A percentile compares a stretch with the other conserved stretches of the same genome.
phyloP scores from a whole-genome alignment of 345 rosid genomes.

The Ceriops zippeliana region DNA sequence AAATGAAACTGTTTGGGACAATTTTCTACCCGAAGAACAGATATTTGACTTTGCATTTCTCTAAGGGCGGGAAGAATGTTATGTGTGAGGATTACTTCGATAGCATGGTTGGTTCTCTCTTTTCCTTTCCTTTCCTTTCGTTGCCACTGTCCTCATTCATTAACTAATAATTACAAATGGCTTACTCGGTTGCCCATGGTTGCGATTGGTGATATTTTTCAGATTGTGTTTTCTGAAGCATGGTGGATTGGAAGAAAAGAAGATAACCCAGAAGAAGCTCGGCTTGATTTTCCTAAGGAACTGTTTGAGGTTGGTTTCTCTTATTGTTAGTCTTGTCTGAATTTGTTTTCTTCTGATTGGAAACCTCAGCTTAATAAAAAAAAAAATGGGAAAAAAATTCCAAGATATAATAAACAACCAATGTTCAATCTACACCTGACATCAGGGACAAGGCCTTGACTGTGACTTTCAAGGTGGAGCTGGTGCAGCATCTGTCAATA shows the following conservation, averaged over 20 bases:
- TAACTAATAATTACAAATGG: no score
- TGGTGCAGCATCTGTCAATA: slow-evolving; percentile 41
- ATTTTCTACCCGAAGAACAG: slow-evolving; percentile 57
- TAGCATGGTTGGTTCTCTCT: slow-evolving; percentile 43
- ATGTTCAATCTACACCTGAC: slow-evolving; percentile 10
- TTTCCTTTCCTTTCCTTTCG: neutral
- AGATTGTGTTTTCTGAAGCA: slow-evolving; percentile 89
- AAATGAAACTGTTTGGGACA: slow-evolving; percentile 88
- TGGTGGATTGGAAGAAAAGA: slow-evolving; percentile 96
- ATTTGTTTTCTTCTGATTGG: neutral
- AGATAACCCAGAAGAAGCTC: slow-evolving; percentile 77
- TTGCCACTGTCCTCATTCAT: no score
- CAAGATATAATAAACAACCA: neutral
- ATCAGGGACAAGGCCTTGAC: slow-evolving; percentile 51
- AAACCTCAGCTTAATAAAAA: neutral
- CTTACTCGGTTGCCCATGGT: neutral
- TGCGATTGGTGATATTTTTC: slow-evolving; percentile 17
- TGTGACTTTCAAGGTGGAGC: slow-evolving; percentile 79
- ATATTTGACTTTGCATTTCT: slow-evolving; percentile 65
- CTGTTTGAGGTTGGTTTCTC: slow-evolving; percentile 53
- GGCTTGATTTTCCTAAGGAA: slow-evolving; percentile 74
- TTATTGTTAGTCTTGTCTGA: neutral
- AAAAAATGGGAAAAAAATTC: neutral
- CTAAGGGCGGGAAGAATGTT: slow-evolving; percentile 77
- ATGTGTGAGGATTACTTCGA: slow-evolving; percentile 67